A percentile compares a stretch with the other conserved stretches of the same genome.
Evolutionary conservation across 495 filamentous ascomycete species (phyloP).

Genomic region (Podospora bellae-mahoneyi): DNA sequence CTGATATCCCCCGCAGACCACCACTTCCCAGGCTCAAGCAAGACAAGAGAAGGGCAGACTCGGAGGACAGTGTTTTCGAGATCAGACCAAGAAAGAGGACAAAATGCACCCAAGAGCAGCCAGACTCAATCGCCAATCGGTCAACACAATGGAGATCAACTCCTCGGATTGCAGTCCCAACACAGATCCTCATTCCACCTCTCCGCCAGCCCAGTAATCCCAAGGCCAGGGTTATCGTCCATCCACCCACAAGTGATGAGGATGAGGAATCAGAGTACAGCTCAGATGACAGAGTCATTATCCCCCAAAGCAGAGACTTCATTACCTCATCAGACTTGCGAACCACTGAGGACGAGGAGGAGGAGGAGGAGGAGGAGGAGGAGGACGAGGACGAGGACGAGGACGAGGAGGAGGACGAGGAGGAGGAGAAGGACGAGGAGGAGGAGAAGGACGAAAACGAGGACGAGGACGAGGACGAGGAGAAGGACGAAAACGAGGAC

Average conservation of each 20-base stretch:
- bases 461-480: no score
- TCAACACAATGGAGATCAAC: not conserved
- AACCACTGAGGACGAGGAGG: not conserved
- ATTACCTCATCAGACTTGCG: not conserved
- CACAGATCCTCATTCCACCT: not conserved
- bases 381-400: no score
- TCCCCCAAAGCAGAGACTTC: not conserved
- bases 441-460: not conserved
- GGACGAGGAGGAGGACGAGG: no score
- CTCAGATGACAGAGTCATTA: not conserved
- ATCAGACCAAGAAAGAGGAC: constrained; percentile 8
- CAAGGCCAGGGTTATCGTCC: not conserved
- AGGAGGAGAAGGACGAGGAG: not conserved
- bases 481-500: no score
- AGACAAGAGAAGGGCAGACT: not conserved
- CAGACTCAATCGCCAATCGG: not conserved
- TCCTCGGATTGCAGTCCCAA: not conserved
- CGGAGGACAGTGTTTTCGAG: constrained; percentile 19
- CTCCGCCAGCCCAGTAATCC: not conserved
- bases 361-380: no score
- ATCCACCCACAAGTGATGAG: not conserved
- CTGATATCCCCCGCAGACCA: not conserved
- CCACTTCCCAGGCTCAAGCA: constrained; percentile 8
- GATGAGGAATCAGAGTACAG: not conserved
- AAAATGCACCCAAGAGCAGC: not conserved